A percentile compares a stretch with the other conserved stretches of the same genome.
phyloP scores from a whole-genome alignment of 768 basidiomycete genomes.

The Cystobasidium ongulense region DNA sequence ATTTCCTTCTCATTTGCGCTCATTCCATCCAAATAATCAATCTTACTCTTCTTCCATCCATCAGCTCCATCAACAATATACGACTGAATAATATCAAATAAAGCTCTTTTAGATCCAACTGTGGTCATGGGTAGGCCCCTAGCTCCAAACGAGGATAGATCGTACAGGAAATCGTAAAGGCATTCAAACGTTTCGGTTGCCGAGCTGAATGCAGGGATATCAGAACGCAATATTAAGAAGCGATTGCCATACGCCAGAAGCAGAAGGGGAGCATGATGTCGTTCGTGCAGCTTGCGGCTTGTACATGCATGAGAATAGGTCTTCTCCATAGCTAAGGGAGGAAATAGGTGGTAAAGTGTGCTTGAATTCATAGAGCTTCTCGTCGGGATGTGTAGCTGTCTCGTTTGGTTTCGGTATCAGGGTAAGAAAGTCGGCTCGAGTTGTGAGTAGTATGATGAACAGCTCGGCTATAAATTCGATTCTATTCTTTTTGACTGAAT shows the following conservation, averaged over 20 bases:
- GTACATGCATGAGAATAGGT: not conserved
- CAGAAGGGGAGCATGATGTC: not conserved
- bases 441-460: not conserved
- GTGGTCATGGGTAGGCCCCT: not conserved
- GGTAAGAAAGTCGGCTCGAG: not conserved
- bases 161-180: not conserved
- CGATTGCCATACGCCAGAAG: not conserved
- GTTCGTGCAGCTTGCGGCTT: not conserved
- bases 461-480: not conserved
- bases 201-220: not conserved
- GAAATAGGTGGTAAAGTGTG: not conserved
- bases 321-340: not conserved
- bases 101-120: not conserved
- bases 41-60: not conserved
- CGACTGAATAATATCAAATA: not conserved
- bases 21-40: not conserved
- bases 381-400: not conserved
- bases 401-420: not conserved
- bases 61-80: not conserved
- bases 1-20: not conserved
- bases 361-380: not conserved
- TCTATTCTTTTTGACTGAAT: not conserved
- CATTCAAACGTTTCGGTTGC: not conserved
- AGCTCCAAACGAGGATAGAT: not conserved
- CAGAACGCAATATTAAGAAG: not conserved